Conservation (phyloP, 768 basidiomycete species). For the Calocybe gangraenosa region DNA sequence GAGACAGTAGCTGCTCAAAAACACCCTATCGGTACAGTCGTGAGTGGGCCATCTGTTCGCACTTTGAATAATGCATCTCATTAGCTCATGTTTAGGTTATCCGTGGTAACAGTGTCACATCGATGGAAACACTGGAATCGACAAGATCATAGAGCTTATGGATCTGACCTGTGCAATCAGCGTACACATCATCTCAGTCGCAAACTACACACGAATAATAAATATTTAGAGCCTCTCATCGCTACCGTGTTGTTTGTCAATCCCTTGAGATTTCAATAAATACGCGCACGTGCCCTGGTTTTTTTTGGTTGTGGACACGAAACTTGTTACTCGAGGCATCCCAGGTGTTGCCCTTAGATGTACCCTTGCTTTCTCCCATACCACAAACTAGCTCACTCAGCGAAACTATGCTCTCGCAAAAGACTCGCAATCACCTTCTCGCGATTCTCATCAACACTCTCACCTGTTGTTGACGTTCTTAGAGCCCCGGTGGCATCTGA, state of each 20-base stretch:
- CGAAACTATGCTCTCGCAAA: conserved; percentile 10
- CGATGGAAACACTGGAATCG: conserved; percentile 85
- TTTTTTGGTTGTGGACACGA: too few species aligned
- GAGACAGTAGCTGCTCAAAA: conserved; percentile 89
- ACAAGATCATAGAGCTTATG: conserved; percentile 26
- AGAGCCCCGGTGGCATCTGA: conserved; percentile 2
- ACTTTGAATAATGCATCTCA: conserved; percentile 5
- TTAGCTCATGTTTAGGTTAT: conserved; percentile 62
- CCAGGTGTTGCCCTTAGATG: conserved; percentile 17
- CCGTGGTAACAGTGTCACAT: conserved; percentile 93
- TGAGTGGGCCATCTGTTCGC: conserved; percentile 36
- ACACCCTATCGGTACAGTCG: conserved; percentile 88
- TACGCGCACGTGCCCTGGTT: too few species aligned
- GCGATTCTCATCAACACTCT: conserved; percentile 13
- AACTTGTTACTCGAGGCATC: not conserved
- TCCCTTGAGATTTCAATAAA: too few species aligned
- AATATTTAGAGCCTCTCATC: too few species aligned
- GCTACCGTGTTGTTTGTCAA: too few species aligned
- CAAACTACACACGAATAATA: too few species aligned
- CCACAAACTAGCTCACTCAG: conserved; percentile 15
- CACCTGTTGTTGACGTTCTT: conserved; percentile 6
- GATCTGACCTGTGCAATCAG: too few species aligned
- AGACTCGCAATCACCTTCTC: not conserved
- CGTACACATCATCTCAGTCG: too few species aligned
- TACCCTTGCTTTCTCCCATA: conserved; percentile 18